Base-by-base conservation (phyloP, 257 asterid genomes). In the Osmanthus fragrans region DNA sequence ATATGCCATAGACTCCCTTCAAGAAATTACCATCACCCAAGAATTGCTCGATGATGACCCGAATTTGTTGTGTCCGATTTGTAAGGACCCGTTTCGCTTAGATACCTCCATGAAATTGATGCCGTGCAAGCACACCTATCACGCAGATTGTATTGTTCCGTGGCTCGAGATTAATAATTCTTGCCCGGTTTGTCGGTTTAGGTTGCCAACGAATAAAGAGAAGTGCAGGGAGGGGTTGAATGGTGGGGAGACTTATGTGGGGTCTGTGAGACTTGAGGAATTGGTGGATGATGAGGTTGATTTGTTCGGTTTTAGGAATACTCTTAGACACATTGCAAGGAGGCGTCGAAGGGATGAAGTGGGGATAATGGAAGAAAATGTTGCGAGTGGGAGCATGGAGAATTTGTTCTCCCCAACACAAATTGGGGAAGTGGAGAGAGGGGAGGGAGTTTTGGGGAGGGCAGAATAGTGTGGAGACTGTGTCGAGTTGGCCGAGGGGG, bases 81-180 rank as follows among this genome's bases (percentile, higher is more conserved):
- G 98, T 75, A 94, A 94, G 77, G 98, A 94, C 76, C 90, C 90
- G 5, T 94, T 92, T 47, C 63, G 76, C 8, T 64, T 87, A 0
- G 77, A 82, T 79, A 69, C 90, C 29, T 86, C 84, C 36, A 94
- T 76, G 3, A 94, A 89, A 76, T 5, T 86, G 82, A 87, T 92
- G 88, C 97, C 98, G 11, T 94, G 98, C 68, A 87, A 83, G 2
- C 98, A 94, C 78, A 74, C 78, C 23, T 94, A 89, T 37, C 98
- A 94, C 36, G 49, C 90, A 0, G 97, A 90, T 72, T 92, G 98
- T 78, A 94, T 94, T 72, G 85, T 92, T 25, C 97, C 96, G 27
- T 94, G 98, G 98, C 83, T 94, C 18, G 96, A 94, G 89, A 88
- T 88, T 13, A 92, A 90, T 25, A 92, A 88, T 73, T 89, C 97